A percentile compares a stretch with the other conserved stretches of the same genome.
These are phyloP conservation scores for Ramaria sp. DNA, from an alignment of 768 basidiomycete species.

Conservation along the genomic window DNA sequence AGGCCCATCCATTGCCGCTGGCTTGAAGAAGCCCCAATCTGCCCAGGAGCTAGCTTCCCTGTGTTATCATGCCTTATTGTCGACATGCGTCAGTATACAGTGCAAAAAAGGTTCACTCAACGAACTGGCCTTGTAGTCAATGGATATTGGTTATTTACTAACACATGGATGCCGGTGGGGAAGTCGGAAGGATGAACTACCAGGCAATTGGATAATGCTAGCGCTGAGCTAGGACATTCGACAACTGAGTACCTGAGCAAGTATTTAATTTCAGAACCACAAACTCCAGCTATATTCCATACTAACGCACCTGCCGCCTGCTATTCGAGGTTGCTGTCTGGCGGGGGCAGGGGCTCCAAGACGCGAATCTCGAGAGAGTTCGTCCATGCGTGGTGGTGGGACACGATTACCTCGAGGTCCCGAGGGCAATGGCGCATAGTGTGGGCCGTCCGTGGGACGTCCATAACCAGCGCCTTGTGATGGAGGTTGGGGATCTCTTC, in stretches of 20 bases:
- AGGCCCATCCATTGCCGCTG: constrained; percentile 89
- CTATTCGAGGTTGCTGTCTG: background rate
- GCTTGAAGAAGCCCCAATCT: constrained; percentile 63
- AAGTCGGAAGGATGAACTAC: constrained; percentile 77
- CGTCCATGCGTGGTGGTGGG: constrained; percentile 2
- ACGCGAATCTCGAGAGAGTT: background rate
- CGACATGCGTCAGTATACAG: background rate
- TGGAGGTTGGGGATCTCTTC: background rate
- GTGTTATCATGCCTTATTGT: constrained; percentile 64
- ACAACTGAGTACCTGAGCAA: constrained; percentile 44
- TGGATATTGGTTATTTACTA: constrained; percentile 61
- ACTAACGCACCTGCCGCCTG: background rate
- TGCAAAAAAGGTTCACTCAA: background rate
- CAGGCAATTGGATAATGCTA: constrained; percentile 74
- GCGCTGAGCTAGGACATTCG: constrained; percentile 46
- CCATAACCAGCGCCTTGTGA: background rate
- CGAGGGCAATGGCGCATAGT: background rate
- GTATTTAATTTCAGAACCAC: background rate
- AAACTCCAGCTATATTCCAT: background rate
- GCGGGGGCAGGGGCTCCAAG: background rate
- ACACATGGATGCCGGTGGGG: constrained; percentile 55
- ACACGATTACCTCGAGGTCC: background rate
- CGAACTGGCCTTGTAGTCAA: constrained; percentile 58
- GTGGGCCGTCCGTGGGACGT: background rate
- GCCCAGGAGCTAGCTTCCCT: constrained; percentile 52